Conservation (phyloP, 257 asterid genomes). For the Solanum acaule region DNA sequence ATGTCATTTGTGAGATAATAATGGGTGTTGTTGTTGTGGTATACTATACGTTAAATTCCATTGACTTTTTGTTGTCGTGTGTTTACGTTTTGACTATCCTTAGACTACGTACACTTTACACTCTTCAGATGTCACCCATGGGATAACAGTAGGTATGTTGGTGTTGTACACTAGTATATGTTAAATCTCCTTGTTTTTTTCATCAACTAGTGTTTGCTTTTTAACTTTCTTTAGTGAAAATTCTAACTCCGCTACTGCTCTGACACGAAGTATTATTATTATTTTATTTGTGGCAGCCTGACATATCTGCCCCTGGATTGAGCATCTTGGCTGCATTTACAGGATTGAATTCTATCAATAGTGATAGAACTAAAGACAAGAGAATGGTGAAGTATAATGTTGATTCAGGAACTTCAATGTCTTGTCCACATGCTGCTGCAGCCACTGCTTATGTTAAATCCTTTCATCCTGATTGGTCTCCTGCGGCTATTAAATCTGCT, state of each 20-base stretch:
- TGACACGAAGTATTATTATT: background rate
- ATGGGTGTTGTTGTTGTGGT: too few relatives aligned
- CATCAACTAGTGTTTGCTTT: accelerated
- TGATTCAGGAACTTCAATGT: conserved; percentile 85
- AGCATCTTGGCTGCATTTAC: conserved; percentile 64
- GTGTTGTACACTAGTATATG: background rate
- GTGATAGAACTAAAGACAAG: conserved; percentile 7
- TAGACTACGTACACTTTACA: background rate
- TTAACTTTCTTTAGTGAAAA: background rate
- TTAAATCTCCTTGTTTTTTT: background rate
- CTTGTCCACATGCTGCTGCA: conserved; percentile 70
- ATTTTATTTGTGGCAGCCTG: conserved; percentile 41
- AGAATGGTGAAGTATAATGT: conserved; percentile 35
- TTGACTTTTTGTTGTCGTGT: background rate
- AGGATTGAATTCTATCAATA: conserved; percentile 5
- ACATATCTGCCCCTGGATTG: conserved; percentile 78
- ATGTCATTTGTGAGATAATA: too few relatives aligned
- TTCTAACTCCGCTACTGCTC: accelerated
- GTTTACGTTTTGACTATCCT: background rate
- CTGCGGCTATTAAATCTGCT: conserved; percentile 81
- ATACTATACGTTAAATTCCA: too few relatives aligned
- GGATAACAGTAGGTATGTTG: too few relatives aligned
- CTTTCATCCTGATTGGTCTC: conserved; percentile 66
- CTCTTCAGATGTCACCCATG: background rate
- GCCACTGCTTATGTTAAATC: conserved; percentile 77